These are phyloP conservation scores for Chaetoceros muelleri DNA, from an alignment of 108 stramenopile species.

Conservation along the genomic window DNA sequence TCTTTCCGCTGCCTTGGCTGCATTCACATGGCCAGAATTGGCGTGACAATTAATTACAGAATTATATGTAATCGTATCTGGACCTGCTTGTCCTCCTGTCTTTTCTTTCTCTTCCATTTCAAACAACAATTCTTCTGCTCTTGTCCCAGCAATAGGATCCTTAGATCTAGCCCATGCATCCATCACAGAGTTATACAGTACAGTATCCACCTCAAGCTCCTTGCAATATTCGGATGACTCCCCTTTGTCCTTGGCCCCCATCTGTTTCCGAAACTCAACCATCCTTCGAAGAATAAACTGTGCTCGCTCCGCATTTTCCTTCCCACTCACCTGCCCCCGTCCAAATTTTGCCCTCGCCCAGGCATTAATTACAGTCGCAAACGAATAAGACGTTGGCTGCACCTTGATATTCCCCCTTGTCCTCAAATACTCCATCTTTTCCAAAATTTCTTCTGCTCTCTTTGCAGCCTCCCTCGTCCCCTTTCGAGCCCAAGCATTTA, in stretches of 20 bases:
- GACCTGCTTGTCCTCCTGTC: conserved; percentile 18
- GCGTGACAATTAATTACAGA: conserved; percentile 39
- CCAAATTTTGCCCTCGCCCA: conserved; percentile 13
- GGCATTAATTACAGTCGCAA: conserved; percentile 24
- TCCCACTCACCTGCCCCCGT: conserved; percentile 13
- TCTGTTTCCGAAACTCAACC: conserved; percentile 24
- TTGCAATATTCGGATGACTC: conserved; percentile 24
- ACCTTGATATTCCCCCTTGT: not conserved
- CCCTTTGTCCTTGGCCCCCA: conserved; percentile 25
- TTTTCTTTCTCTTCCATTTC: conserved; percentile 35
- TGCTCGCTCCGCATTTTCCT: conserved; percentile 45
- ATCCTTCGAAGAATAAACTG: conserved; percentile 37
- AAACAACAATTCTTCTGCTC: conserved; percentile 31
- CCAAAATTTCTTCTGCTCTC: conserved; percentile 15
- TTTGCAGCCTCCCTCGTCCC: conserved; percentile 5
- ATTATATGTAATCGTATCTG: conserved; percentile 61
- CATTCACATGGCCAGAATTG: conserved; percentile 24
- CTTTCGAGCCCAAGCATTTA: conserved; percentile 21
- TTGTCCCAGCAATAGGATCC: conserved; percentile 28
- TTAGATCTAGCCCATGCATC: conserved; percentile 38
- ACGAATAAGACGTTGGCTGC: conserved; percentile 12
- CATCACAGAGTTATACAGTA: conserved; percentile 40
- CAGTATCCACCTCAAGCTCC: conserved; percentile 32
- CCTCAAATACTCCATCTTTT: conserved; percentile 11
- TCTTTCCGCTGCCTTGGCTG: conserved; percentile 41